These are phyloP conservation scores for Kentomonas sorsogonicus DNA, from an alignment of 208 protist species.

Conservation along the genomic window DNA sequence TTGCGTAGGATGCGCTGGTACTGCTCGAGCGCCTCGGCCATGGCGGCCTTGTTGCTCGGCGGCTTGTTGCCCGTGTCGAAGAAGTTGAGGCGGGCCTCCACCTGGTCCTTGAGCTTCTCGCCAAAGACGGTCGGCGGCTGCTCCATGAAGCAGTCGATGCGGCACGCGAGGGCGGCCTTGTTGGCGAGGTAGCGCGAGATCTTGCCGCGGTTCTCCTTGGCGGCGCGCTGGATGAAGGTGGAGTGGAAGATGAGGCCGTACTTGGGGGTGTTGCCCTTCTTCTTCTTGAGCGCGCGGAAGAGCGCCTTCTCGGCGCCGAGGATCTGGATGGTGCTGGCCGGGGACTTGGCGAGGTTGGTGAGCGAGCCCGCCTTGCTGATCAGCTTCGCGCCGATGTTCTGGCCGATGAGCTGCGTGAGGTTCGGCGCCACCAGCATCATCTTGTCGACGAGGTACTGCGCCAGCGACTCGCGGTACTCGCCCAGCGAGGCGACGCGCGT, in stretches of 20 bases:
- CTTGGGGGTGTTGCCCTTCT: slow-evolving; percentile 98
- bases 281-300: slow-evolving; percentile 98
- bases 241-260: slow-evolving; percentile 99
- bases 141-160: slow-evolving; percentile 97
- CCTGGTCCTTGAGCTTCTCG: slow-evolving; percentile 94
- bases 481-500: slow-evolving; percentile 91
- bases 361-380: slow-evolving; percentile 98
- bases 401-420: slow-evolving; percentile 97
- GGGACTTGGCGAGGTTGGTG: slow-evolving; percentile 98
- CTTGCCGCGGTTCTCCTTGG: slow-evolving; percentile 97
- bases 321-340: slow-evolving; percentile 99
- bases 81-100: slow-evolving; percentile 97
- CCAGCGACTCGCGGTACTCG: slow-evolving; percentile 88
- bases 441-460: slow-evolving; percentile 96
- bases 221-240: slow-evolving; percentile 95
- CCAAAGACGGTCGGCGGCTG: slow-evolving; percentile 90
- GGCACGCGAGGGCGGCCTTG: slow-evolving; percentile 96
- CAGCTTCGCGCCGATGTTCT: slow-evolving; percentile 97
- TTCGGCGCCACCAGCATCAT: slow-evolving; percentile 97
- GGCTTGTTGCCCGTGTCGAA: slow-evolving; percentile 96
- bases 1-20: slow-evolving; percentile 78
- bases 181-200: slow-evolving; percentile 98
- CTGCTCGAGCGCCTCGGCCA: slow-evolving; percentile 93
- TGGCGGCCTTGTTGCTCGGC: slow-evolving; percentile 93
- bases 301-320: slow-evolving; percentile 99